Base-by-base conservation (phyloP, 2,329 filamentous ascomycete species). In the Alternaria ventricosa region DNA sequence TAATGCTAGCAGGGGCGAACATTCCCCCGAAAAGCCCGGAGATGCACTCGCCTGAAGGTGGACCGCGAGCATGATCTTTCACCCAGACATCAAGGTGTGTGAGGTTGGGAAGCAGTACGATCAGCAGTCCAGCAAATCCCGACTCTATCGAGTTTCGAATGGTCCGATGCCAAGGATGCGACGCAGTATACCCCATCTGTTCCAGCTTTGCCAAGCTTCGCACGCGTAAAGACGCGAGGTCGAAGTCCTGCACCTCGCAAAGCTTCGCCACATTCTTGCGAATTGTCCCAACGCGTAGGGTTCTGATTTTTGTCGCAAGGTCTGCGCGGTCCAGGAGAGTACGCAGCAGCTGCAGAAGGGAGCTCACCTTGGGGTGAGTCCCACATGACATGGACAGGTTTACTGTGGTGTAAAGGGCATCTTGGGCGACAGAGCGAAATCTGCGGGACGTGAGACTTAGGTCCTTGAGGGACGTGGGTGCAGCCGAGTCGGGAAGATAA, bases 81-180 rank as follows among this genome's bases (percentile, higher is more conserved):
- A 73, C 61, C 58, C 63, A 62, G 46, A 69, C 68, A n/a, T 70
- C 64, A 18, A 75, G 61, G 7, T 67, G 61, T 4, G 27, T 47
- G 7, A 74, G 57, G n/a, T 68, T 73, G 8, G 73, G 71, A 6
- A 74, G 56, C 2, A 73, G 46, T 3, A 60, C 44, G 4, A 75
- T 57, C 10, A 75, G 44, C 4, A 74, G 15, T 4, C 73, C 73
- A 11, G 61, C 69, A 27, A 70, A 74, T 2, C 69, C 69, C 6
- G 70, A 74, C 25, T 75, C 71, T n/a, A 75, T 59, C 12, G 65
- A 67, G 44, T 72, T 70, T 15, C 66, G 59, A 22, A 74, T 53
- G 4, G 69, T 71, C 11, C 61, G 47, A 25, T 49, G 57, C 71
- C 72, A 75, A 7, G 66, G 61, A 25, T 71, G 63, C 5, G 45